Evolutionary conservation across 176 grass and related monocot genomes (phyloP).

Genomic region (Dactylis glomerata): DNA sequence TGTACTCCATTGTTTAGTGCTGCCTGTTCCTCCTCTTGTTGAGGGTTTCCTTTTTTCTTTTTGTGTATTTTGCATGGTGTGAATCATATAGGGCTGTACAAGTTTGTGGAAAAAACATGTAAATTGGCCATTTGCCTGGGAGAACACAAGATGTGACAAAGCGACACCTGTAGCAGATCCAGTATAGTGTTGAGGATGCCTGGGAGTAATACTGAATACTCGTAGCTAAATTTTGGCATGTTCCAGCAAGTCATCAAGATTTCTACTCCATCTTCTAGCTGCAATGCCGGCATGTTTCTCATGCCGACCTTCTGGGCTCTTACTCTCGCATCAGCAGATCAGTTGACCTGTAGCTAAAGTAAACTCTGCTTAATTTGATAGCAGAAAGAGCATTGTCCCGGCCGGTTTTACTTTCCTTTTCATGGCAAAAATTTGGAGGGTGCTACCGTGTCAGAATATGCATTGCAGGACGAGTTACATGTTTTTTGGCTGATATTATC

Average conservation of each 20-base stretch:
- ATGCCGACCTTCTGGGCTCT: background rate
- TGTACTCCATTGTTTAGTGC: background rate
- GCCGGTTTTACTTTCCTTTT: background rate
- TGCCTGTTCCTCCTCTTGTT: background rate
- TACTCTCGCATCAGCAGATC: background rate
- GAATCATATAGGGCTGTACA: slow-evolving; percentile 2
- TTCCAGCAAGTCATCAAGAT: background rate
- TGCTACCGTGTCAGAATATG: background rate
- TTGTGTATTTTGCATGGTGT: slow-evolving; percentile 6
- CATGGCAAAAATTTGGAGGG: background rate
- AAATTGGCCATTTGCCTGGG: background rate
- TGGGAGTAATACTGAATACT: background rate
- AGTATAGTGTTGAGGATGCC: background rate
- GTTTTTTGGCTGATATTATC: background rate
- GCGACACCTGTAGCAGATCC: background rate
- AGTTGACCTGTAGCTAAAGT: background rate
- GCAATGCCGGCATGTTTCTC: background rate
- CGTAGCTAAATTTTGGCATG: background rate
- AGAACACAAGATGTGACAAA: background rate
- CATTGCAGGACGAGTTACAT: background rate
- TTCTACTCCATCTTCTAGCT: background rate
- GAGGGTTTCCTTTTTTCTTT: background rate
- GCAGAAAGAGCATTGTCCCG: background rate
- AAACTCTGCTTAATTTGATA: background rate
- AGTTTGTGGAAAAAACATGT: slow-evolving; percentile 7